A percentile compares a stretch with the other conserved stretches of the same genome.
Conservation (phyloP, 202 grass and related monocot genomes). For the Zizania palustris region DNA sequence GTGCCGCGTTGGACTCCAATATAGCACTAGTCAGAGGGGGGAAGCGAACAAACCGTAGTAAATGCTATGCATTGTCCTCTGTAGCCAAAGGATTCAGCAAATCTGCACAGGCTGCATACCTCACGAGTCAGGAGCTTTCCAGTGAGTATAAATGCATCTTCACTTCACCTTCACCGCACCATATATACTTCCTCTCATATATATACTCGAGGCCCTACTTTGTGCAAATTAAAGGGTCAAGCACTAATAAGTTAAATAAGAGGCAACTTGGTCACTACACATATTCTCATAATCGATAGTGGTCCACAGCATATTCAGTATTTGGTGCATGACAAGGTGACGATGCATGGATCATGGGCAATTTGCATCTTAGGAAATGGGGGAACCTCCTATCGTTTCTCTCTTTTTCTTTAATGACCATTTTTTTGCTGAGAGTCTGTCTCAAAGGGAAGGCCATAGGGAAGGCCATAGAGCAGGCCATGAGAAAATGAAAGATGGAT, state of each 20-base stretch:
- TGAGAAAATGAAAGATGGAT: constrained; percentile 66
- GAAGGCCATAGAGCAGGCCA: constrained; percentile 54
- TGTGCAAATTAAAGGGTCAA: constrained; percentile 50
- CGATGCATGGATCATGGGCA: constrained; percentile 21
- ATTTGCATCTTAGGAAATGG: constrained; percentile 7
- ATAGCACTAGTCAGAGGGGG: constrained; percentile 13
- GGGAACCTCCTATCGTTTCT: background rate
- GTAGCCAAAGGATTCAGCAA: constrained; percentile 42
- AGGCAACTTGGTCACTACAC: constrained; percentile 37
- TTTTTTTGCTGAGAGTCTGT: constrained; percentile 59
- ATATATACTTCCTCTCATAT: constrained; percentile 35
- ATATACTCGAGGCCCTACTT: constrained; percentile 47
- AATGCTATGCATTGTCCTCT: background rate
- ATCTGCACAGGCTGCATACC: constrained; percentile 11
- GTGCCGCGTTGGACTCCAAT: background rate
- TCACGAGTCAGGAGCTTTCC: constrained; percentile 31
- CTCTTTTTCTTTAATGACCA: constrained; percentile 50
- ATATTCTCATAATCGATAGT: constrained; percentile 41
- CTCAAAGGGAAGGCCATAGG: constrained; percentile 52
- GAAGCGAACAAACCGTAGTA: constrained; percentile 5
- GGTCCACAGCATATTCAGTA: constrained; percentile 29
- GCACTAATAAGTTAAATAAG: constrained; percentile 52
- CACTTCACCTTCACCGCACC: constrained; percentile 33
- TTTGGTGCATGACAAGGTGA: constrained; percentile 43
- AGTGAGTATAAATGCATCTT: constrained; percentile 55